Evolutionary conservation across 805 yeast species (phyloP), one percentile per base, ranked within the genome.

Genomic region (Candida pseudoglaebosa): DNA sequence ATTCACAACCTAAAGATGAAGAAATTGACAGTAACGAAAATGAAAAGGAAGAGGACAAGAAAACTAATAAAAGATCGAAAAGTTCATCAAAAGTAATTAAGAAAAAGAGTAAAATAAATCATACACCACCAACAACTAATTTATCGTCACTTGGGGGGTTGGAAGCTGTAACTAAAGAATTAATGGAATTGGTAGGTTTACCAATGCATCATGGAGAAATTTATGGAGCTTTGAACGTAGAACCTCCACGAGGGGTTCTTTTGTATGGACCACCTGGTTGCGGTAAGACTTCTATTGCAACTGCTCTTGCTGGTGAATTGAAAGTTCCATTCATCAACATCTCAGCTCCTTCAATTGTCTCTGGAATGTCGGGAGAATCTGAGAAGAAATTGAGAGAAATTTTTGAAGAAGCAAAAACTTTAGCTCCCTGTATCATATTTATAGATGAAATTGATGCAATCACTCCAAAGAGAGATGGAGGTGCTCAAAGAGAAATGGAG

Each of bases 251-350:
- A 18, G 98, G 98, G 31, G 85, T 93, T 1, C 59, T 93, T 21
- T 62, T 93, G n/a, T 95, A 90, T 59, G 99, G 99, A 0, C 99
- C 99, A 0, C 99, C 98, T 2, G 99, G 99, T 12, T 93, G 99
- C 69, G 99, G 99, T 58, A 93, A 93, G 54, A 93, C 99, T 0
- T 83, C 96, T 31, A 81, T 93, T 38, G 99, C 99, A 3, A 89
- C 89, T 59, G 96, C 98, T 0, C 67, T 93, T 16, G 99, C 99
- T 1, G 96, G 96, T 20, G 96, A 91, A 54, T 71, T 93, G 22
- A 84, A 88, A 49, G 96, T 93, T 0, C 96, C 98, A 0, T 93
- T 93, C 55, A 78, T 93, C 13, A 82, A 84, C 32, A 73, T 93
- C 1, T 84, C 95, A 19, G 98, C 99, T 0, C 99, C 99, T 1